Percentiles rank a stretch among this genome's conserved stretches.
These are phyloP conservation scores for Fusarium buharicum DNA, from an alignment of 2,329 filamentous ascomycete species.

Conservation along the genomic window DNA sequence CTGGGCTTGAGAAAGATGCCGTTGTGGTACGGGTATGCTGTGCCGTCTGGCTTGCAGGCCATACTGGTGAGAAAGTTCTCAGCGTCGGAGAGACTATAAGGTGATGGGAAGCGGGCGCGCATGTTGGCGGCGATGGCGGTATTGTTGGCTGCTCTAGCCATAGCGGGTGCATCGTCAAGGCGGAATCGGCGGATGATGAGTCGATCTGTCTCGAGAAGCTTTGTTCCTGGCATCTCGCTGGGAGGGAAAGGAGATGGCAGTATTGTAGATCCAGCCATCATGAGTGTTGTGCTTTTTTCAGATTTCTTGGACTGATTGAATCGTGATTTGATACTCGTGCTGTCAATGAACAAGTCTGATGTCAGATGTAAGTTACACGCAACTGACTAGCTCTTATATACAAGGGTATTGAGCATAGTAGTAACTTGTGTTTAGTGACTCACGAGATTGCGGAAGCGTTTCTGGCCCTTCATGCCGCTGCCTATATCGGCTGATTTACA, in stretches of 20 bases:
- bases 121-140: constrained; percentile 52
- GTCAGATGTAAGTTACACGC: too few species aligned
- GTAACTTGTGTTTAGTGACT: constrained; percentile 7
- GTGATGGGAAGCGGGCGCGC: constrained; percentile 58
- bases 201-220: constrained; percentile 48
- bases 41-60: constrained; percentile 27
- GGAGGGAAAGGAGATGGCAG: constrained; percentile 42
- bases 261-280: constrained; percentile 28
- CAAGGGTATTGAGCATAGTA: not conserved
- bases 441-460: constrained; percentile 4
- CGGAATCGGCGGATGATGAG: constrained; percentile 56
- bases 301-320: not conserved
- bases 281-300: not conserved
- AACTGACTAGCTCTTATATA: not conserved
- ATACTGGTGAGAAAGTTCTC: constrained; percentile 50
- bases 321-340: not conserved
- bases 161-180: constrained; percentile 51
- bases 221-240: constrained; percentile 44
- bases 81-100: constrained; percentile 57
- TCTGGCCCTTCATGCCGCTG: not conserved
- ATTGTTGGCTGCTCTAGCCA: constrained; percentile 53
- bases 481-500: constrained; percentile 8
- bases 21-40: constrained; percentile 46
- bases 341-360: too few species aligned
- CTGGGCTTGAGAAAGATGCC: constrained; percentile 51